A percentile compares a stretch with the other conserved stretches of the same genome.
Evolutionary conservation across 306 rosid species (phyloP).

Genomic region (Malus fusca): DNA sequence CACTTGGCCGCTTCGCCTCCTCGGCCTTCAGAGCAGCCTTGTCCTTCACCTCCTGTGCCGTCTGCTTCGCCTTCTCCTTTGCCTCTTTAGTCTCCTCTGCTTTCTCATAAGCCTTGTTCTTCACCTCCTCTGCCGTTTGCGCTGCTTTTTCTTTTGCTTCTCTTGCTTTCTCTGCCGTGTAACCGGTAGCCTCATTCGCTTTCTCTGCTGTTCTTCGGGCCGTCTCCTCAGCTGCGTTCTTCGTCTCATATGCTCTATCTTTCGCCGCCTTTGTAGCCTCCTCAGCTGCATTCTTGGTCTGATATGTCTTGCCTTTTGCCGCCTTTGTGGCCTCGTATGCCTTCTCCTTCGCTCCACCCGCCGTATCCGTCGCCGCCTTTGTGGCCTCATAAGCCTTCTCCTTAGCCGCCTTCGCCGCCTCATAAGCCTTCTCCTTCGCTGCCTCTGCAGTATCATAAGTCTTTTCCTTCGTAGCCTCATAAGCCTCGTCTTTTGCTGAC

Average conservation of each 20-base stretch:
- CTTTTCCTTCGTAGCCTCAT: not conserved
- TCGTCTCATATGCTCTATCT: not conserved
- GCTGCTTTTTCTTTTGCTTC: not conserved
- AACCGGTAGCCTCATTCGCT: not conserved
- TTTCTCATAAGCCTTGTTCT: not conserved
- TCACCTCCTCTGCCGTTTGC: not conserved
- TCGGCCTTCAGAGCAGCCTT: too few species aligned
- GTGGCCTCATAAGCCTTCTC: slow-evolving; percentile 6
- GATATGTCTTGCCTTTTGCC: not conserved
- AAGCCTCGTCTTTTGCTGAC: not conserved
- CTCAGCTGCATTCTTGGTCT: not conserved
- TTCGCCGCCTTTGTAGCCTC: not conserved
- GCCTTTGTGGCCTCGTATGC: slow-evolving; percentile 2
- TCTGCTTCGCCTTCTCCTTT: not conserved
- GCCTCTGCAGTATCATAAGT: not conserved
- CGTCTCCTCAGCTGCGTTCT: not conserved
- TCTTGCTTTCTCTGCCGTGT: not conserved
- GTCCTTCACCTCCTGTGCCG: too few species aligned
- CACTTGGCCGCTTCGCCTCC: too few species aligned
- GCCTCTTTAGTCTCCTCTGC: not conserved
- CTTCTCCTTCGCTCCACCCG: slow-evolving; percentile 4
- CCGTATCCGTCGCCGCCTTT: not conserved
- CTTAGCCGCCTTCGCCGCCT: not conserved
- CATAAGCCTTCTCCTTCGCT: not conserved
- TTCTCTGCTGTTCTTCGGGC: not conserved